Percentiles rank a stretch among this genome's conserved stretches.
These are phyloP conservation scores for Zopfochytrium polystomum DNA, from an alignment of 371 early-diverging fungal genomes.

Conservation along the genomic window DNA sequence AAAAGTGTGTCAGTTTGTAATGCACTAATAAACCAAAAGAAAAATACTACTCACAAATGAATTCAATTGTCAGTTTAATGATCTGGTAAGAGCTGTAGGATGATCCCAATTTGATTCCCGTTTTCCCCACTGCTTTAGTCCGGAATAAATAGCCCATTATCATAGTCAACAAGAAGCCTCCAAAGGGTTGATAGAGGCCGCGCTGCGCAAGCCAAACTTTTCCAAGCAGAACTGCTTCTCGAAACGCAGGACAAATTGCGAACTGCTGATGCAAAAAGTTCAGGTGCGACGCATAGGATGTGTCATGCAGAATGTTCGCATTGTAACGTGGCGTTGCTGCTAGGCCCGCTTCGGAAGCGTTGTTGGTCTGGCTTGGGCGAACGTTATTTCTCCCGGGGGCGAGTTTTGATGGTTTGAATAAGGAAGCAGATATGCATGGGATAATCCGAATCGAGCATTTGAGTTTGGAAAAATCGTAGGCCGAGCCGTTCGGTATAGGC, in stretches of 20 bases:
- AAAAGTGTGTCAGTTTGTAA: neutral
- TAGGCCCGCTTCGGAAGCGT: constrained; percentile 8
- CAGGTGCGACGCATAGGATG: constrained; percentile 68
- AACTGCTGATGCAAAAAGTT: constrained; percentile 73
- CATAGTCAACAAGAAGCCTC: constrained; percentile 79
- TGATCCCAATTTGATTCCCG: constrained; percentile 61
- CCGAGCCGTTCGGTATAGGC: constrained; percentile 30
- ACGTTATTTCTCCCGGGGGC: constrained; percentile 82
- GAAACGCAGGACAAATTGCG: constrained; percentile 69
- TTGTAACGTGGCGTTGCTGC: constrained; percentile 90
- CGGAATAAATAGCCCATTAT: constrained; percentile 80
- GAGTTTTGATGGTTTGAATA: constrained; percentile 69
- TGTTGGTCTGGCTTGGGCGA: constrained; percentile 43
- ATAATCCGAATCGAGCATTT: constrained; percentile 68
- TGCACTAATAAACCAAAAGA: neutral
- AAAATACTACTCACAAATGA: constrained; percentile 52
- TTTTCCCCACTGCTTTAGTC: constrained; percentile 50
- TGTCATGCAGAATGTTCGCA: constrained; percentile 74
- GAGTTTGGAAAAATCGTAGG: constrained; percentile 26
- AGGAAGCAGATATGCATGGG: constrained; percentile 60
- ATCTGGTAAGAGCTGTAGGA: constrained; percentile 84
- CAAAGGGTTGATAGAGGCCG: constrained; percentile 42
- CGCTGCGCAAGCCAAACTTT: constrained; percentile 86
- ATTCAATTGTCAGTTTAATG: constrained; percentile 79
- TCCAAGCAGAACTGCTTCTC: constrained; percentile 72